Evolutionary conservation across 2,329 filamentous ascomycete genomes (phyloP), one percentile per base, ranked within the genome.

Genomic region (Camptophora hylomeconis): DNA sequence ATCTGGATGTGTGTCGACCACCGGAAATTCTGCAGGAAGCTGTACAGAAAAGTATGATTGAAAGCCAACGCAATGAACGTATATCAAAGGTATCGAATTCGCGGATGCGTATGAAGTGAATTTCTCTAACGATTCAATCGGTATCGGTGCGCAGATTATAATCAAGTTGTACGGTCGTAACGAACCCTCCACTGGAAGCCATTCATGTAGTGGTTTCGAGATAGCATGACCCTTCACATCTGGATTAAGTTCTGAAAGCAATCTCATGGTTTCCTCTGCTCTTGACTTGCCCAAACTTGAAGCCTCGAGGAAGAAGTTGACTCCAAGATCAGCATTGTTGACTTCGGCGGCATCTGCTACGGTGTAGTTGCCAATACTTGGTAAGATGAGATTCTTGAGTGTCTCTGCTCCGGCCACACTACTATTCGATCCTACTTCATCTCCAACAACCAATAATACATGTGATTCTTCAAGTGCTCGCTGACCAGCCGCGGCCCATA

Each of bases 281-380:
- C 89, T 74, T 15, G 74, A 74, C 46, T 75, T 75, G 30, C 84
- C 86, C 20, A 92, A 52, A 40, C 74, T 78, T 26, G 66, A 61
- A 44, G 89, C 74, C 37, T 93, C 82, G 0, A 98, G 64, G 48
- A 98, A 98, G 65, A 98, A 98, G 57, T 98, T 98, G 38, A 94
- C 78, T 4, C 92, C 89, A 21, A 98, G 62, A 47, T 98, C 89
- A 22, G 74, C 65, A 42, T 92, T 77, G 1, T 62, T 64, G n/a
- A 98, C 86, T 2, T 67, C 53, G 1, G 74, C 70, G 5, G 79
- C 74, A 47, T 98, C 89, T 29, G 80, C 77, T 37, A 98, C 92
- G 1, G 82, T 92, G 52, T 94, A 98, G 15, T 74, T 72, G 6
- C 89, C 92, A 45, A 95, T 80, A 3, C 86, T 82, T 33, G 89